Conservation (phyloP, 768 basidiomycete species). For the Postia placenta region DNA sequence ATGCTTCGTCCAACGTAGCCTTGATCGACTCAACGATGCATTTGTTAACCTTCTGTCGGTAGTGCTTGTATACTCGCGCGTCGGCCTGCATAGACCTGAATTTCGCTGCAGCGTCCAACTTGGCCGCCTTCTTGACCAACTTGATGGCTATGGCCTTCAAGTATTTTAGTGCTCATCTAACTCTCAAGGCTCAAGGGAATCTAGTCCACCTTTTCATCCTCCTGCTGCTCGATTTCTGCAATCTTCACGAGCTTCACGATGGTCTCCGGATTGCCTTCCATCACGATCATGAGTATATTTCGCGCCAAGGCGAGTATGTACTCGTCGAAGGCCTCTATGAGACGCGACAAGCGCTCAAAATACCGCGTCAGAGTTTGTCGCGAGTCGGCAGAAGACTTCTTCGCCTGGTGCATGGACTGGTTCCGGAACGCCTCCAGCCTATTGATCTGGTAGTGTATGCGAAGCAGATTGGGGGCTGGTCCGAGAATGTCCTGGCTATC, state of each 20-base stretch:
- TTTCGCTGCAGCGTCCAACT: conserved; percentile 87
- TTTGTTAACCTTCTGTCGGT: conserved; percentile 83
- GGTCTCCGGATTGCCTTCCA: conserved; percentile 76
- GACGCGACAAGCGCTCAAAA: conserved; percentile 80
- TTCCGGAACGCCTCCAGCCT: conserved; percentile 93
- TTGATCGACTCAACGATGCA: conserved; percentile 75
- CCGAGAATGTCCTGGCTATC: conserved; percentile 79
- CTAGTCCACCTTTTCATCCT: conserved; percentile 80
- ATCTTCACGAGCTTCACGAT: conserved; percentile 91
- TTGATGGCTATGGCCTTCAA: conserved; percentile 84
- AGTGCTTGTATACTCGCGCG: conserved; percentile 91
- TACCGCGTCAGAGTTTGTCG: conserved; percentile 65
- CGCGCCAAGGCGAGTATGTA: conserved; percentile 75
- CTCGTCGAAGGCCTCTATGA: conserved; percentile 79
- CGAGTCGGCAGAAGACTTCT: conserved; percentile 64
- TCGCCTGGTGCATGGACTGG: conserved; percentile 91
- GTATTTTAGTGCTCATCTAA: background rate
- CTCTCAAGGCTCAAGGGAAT: conserved; percentile 4
- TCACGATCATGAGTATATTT: conserved; percentile 73
- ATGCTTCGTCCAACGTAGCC: conserved; percentile 62
- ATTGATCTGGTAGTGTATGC: conserved; percentile 87
- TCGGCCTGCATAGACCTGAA: conserved; percentile 92
- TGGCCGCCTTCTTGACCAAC: conserved; percentile 91
- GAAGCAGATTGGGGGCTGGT: conserved; percentile 81
- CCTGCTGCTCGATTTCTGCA: conserved; percentile 85